Conservation (phyloP, 164 flowering plant genomes). For the Annona squamosa region DNA sequence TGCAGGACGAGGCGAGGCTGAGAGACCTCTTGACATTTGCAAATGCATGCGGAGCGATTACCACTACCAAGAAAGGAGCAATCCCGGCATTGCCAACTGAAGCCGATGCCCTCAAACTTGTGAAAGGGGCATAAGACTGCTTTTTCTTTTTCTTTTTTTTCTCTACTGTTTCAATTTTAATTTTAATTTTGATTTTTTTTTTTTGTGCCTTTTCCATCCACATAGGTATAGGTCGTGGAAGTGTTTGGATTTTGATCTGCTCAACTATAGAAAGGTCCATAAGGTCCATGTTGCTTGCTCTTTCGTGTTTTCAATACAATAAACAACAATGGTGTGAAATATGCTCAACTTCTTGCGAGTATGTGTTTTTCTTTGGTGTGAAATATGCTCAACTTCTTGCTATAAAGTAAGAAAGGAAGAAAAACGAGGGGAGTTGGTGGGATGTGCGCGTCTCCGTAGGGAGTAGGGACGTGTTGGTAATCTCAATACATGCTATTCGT, state of each 20-base stretch:
- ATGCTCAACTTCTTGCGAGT: background rate
- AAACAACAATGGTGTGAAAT: background rate
- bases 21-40: conserved; percentile 54
- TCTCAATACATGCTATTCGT: background rate
- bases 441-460: background rate
- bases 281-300: background rate
- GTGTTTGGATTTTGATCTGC: background rate
- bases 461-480: background rate
- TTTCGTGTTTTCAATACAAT: background rate
- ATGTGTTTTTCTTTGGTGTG: background rate
- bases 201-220: background rate
- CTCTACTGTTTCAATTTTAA: background rate
- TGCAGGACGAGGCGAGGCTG: conserved; percentile 66
- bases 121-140: conserved; percentile 22
- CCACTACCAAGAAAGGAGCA: conserved; percentile 91
- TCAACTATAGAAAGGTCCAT: background rate
- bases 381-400: too few relatives aligned
- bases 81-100: conserved; percentile 86
- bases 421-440: background rate
- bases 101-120: conserved; percentile 35
- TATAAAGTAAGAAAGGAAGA: background rate
- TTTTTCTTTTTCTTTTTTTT: background rate
- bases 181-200: background rate
- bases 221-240: background rate
- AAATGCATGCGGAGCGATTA: conserved; percentile 92